Evolutionary conservation across 2,329 filamentous ascomycete species (phyloP), one percentile per base, ranked within the genome.

Genomic region (Blastomyces emzantsi): DNA sequence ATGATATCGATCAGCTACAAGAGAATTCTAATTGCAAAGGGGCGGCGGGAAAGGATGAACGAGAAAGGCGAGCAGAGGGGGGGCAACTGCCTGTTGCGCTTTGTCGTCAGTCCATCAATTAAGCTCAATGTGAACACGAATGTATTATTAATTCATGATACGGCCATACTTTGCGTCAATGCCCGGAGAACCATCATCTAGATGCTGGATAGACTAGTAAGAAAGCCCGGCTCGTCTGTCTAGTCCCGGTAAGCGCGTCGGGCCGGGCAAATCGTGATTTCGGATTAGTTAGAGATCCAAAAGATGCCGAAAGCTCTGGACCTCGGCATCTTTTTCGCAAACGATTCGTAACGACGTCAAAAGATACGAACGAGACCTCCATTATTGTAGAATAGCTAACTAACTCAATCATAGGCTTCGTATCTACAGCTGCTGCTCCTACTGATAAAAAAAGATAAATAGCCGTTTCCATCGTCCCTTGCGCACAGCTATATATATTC

Each of bases 251-350:
- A 9, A 36, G 9, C 33, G 33, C 33, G 33, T 47, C 28, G 60
- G 56, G 15, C 49, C 19, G 30, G 33, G 28, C 7, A 36, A 36
- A 22, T 36, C 15, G 15, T 43, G 11, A 19, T 41, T 41, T 2
- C 13, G 39, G 39, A 15, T 36, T 36, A 36, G 33, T 36, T n/a
- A n/a, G n/a, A 33, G 7, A 36, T 36, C 33, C 33, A 25, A 9
- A 36, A 43, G 33, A 39, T 8, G 41, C 39, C 33, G 55, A 41
- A n/a, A 57, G 33, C 55, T 25, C 9, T 41, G 61, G n/a, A 59
- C 61, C 55, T 57, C 61, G 55, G 61, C 55, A 58, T 57, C 52
- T 49, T 58, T 39, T 30, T 15, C 28, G 22, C 13, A 3, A 3
- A 28, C 7, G 25, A 28, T 41, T 41, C 1, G 3, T 8, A 36